phyloP scores from a whole-genome alignment of 768 basidiomycete genomes.

The Mycena chlorophos region DNA sequence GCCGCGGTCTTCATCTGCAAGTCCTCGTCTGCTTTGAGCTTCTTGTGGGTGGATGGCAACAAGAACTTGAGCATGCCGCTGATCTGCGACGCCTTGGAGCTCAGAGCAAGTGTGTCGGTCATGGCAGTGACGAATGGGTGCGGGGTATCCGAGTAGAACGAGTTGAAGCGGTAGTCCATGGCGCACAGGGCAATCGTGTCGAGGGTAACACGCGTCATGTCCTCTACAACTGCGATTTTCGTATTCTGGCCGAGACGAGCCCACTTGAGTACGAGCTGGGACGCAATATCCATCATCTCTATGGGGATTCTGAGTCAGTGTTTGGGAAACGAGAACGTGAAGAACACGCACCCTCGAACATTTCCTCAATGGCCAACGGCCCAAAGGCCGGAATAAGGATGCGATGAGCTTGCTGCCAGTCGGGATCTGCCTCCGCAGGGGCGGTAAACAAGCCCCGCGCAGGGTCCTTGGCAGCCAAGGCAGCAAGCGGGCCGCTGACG shows the following conservation, averaged over 20 bases:
- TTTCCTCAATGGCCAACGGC: background rate
- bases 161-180: conserved; percentile 49
- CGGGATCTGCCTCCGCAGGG: background rate
- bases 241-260: conserved; percentile 39
- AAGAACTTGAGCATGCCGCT: conserved; percentile 10
- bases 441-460: background rate
- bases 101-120: conserved; percentile 40
- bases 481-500: background rate
- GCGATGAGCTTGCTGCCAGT: background rate
- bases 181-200: conserved; percentile 48
- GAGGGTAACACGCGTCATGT: conserved; percentile 48
- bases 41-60: background rate
- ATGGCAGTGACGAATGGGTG: conserved; percentile 42
- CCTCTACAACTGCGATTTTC: conserved; percentile 42
- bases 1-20: conserved; percentile 44
- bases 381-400: background rate
- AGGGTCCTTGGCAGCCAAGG: background rate
- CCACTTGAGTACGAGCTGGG: conserved; percentile 44
- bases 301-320: background rate
- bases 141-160: conserved; percentile 40
- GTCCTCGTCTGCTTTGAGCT: conserved; percentile 35
- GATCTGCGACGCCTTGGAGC: conserved; percentile 35
- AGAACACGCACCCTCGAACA: background rate
- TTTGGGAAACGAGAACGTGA: background rate
- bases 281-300: conserved; percentile 46